phyloP scores from a whole-genome alignment of 2,329 filamentous ascomycete genomes.

The Septoria petroselini region DNA sequence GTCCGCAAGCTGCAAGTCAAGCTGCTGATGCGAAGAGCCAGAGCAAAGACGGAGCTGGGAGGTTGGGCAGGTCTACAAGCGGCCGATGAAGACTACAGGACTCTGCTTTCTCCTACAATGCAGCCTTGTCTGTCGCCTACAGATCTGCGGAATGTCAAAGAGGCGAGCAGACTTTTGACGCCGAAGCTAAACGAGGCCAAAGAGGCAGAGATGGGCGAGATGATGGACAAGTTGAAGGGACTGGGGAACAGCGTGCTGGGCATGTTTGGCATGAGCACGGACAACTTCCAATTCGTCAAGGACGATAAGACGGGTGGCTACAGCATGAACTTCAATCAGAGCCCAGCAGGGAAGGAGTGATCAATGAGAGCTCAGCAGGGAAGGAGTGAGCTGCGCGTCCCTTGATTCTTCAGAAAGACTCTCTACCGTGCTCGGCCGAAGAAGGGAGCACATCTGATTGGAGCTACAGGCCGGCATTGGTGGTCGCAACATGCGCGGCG shows the following conservation, averaged over 20 bases:
- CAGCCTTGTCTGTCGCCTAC: slow-evolving; percentile 60
- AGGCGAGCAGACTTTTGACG: slow-evolving; percentile 65
- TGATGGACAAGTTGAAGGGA: slow-evolving; percentile 95
- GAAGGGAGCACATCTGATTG: background rate
- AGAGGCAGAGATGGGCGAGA: slow-evolving; percentile 85
- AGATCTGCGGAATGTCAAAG: slow-evolving; percentile 66
- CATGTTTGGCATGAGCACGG: slow-evolving; percentile 88
- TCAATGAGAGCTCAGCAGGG: too few species aligned
- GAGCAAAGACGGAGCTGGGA: slow-evolving; percentile 66
- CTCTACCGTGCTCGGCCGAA: too few species aligned
- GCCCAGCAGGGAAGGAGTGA: slow-evolving; percentile 28
- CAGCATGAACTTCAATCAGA: slow-evolving; percentile 79
- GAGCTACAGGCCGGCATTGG: too few species aligned
- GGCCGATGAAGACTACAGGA: slow-evolving; percentile 76
- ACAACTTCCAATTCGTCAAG: slow-evolving; percentile 92
- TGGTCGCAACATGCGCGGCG: too few species aligned
- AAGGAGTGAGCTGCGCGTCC: too few species aligned
- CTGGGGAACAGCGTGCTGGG: slow-evolving; percentile 88
- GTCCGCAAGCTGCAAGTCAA: slow-evolving; percentile 77
- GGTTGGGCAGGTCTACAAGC: slow-evolving; percentile 78
- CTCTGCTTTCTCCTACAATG: slow-evolving; percentile 48
- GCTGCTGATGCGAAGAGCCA: slow-evolving; percentile 73
- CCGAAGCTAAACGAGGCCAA: slow-evolving; percentile 70
- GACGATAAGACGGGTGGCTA: slow-evolving; percentile 88
- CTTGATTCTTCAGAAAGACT: too few species aligned